These are phyloP conservation scores for Plenodomus lindquistii DNA, from an alignment of 2,329 filamentous ascomycete species.

Conservation along the genomic window DNA sequence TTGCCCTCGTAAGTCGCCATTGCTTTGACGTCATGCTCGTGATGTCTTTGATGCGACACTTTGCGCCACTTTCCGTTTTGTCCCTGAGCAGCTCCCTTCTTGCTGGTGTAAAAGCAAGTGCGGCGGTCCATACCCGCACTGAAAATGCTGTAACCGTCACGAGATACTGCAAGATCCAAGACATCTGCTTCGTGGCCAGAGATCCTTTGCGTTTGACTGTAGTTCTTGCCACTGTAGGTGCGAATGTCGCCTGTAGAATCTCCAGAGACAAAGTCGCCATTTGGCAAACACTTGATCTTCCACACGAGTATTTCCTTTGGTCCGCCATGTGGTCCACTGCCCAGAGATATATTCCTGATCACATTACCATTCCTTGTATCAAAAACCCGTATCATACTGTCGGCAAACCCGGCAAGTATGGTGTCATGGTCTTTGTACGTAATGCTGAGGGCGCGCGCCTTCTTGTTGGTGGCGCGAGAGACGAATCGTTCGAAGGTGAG, in stretches of 20 bases:
- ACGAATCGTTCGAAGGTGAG: constrained; percentile 79
- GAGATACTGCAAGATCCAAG: constrained; percentile 80
- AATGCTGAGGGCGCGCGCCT: constrained; percentile 86
- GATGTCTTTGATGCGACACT: constrained; percentile 82
- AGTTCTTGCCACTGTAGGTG: constrained; percentile 93
- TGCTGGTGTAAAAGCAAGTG: constrained; percentile 74
- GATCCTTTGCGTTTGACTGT: constrained; percentile 83
- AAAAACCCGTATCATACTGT: constrained; percentile 90
- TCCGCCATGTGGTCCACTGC: constrained; percentile 74
- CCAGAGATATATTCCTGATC: constrained; percentile 82
- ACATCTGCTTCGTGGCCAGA: constrained; percentile 89
- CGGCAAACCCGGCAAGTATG: constrained; percentile 90
- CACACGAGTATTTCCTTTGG: constrained; percentile 88
- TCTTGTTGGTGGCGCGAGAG: constrained; percentile 76
- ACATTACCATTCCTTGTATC: constrained; percentile 79
- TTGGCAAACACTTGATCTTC: constrained; percentile 85
- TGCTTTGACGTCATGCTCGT: constrained; percentile 92
- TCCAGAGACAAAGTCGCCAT: constrained; percentile 89
- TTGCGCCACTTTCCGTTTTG: constrained; percentile 71
- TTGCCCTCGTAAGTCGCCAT: constrained; percentile 88
- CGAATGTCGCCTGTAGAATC: constrained; percentile 93
- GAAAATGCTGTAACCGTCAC: constrained; percentile 79
- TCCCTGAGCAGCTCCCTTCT: constrained; percentile 32
- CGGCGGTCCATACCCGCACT: constrained; percentile 91
- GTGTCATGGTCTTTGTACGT: constrained; percentile 83